phyloP scores from a whole-genome alignment of 2,329 filamentous ascomycete species.

The Elsinoe ampelina region DNA sequence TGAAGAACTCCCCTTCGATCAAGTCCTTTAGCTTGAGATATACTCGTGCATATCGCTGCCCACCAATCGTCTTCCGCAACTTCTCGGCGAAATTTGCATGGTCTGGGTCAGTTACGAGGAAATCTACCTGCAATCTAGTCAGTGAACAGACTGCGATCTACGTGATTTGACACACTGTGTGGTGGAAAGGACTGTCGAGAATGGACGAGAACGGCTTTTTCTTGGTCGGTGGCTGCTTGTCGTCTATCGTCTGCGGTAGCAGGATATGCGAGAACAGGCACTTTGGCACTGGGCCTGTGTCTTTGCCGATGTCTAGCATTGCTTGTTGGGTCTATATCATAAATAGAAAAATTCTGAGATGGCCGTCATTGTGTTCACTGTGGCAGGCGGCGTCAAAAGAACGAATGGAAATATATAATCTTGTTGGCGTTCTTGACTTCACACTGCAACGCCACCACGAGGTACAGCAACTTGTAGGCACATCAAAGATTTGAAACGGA shows the following conservation, averaged over 20 bases:
- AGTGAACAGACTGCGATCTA: not conserved
- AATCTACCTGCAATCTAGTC: constrained; percentile 28
- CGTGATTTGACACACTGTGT: constrained; percentile 41
- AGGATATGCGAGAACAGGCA: constrained; percentile 64
- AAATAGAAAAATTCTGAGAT: not conserved
- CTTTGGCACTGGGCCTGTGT: constrained; percentile 38
- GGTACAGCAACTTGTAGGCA: too few relatives aligned
- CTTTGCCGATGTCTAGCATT: constrained; percentile 16
- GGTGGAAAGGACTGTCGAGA: constrained; percentile 54
- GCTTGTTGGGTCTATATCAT: not conserved
- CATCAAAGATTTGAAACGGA: too few relatives aligned
- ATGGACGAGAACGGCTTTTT: constrained; percentile 69
- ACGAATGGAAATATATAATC: too few relatives aligned
- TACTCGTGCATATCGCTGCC: constrained; percentile 54
- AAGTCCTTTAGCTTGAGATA: constrained; percentile 64
- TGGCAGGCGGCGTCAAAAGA: too few relatives aligned
- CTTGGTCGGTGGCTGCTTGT: constrained; percentile 59
- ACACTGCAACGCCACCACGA: too few relatives aligned
- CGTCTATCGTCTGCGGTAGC: constrained; percentile 59
- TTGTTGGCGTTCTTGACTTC: too few relatives aligned
- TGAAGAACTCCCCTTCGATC: constrained; percentile 67
- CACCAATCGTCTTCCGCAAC: constrained; percentile 36
- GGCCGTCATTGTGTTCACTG: too few relatives aligned
- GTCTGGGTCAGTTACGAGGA: constrained; percentile 35
- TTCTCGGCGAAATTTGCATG: constrained; percentile 27